Percentiles rank a stretch among this genome's conserved stretches.
phyloP scores from a whole-genome alignment of 495 filamentous ascomycete genomes.

The Penicillium argentinense region DNA sequence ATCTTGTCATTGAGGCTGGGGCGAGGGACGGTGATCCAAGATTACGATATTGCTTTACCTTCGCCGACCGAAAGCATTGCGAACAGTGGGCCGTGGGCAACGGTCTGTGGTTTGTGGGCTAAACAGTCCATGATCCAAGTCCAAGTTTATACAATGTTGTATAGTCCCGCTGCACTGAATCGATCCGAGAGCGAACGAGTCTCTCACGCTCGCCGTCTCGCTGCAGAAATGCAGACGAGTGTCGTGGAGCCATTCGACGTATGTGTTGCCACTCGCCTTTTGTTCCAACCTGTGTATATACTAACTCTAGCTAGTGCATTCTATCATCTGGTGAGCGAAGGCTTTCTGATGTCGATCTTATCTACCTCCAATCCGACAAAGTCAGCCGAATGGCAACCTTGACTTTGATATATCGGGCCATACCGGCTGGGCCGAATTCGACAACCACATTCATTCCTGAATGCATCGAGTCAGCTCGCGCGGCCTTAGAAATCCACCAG shows the following conservation, averaged over 20 bases:
- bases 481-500: constrained; percentile 54
- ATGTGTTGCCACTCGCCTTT: background rate
- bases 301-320: no score
- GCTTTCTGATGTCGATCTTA: constrained; percentile 35
- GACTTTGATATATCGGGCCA: constrained; percentile 62
- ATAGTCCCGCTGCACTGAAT: constrained; percentile 58
- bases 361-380: constrained; percentile 56
- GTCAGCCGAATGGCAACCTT: constrained; percentile 54
- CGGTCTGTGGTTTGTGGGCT: constrained; percentile 45
- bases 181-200: constrained; percentile 46
- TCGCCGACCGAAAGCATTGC: constrained; percentile 29
- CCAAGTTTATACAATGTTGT: constrained; percentile 58
- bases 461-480: constrained; percentile 60
- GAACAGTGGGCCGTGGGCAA: constrained; percentile 23
- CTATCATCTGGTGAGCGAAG: no score
- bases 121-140: constrained; percentile 56
- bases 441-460: constrained; percentile 54
- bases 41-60: constrained; percentile 63
- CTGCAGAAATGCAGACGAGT: constrained; percentile 29
- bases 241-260: constrained; percentile 39
- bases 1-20: constrained; percentile 63
- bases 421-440: constrained; percentile 37
- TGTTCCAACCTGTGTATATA: no score
- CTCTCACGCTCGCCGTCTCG: constrained; percentile 31
- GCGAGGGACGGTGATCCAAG: constrained; percentile 58